Evolutionary conservation across 1,139 yeast genomes (phyloP).

Genomic region (Hanseniaspora sp.): DNA sequence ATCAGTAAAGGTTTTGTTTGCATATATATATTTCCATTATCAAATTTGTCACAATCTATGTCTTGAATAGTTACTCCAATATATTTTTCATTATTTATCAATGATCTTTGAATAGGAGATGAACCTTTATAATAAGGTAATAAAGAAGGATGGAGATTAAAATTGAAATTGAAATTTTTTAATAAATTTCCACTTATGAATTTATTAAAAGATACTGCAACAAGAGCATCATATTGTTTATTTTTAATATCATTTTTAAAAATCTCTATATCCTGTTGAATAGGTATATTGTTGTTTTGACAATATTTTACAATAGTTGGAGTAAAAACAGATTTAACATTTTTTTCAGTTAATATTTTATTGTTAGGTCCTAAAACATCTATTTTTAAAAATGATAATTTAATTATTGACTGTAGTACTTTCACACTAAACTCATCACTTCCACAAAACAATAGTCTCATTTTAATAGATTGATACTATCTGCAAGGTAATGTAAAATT

Average conservation of each 20-base stretch:
- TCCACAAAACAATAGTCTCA: slow-evolving; percentile 62
- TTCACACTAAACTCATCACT: slow-evolving; percentile 63
- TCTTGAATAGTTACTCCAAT: slow-evolving; percentile 91
- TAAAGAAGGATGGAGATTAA: slow-evolving; percentile 88
- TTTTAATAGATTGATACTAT: too few species aligned
- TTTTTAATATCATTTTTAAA: slow-evolving; percentile 22
- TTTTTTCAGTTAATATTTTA: slow-evolving; percentile 50
- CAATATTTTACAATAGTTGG: slow-evolving; percentile 37
- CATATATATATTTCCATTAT: slow-evolving; percentile 59
- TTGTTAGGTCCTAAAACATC: slow-evolving; percentile 26
- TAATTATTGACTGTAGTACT: slow-evolving; percentile 41
- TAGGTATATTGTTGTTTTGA: slow-evolving; percentile 45
- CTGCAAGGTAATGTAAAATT: too few species aligned
- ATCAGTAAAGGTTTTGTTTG: slow-evolving; percentile 45
- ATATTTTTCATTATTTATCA: slow-evolving; percentile 47
- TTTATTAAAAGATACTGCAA: slow-evolving; percentile 84
- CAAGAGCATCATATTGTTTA: slow-evolving; percentile 45
- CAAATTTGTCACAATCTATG: slow-evolving; percentile 77
- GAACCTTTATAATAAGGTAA: slow-evolving; percentile 79
- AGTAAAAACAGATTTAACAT: slow-evolving; percentile 65
- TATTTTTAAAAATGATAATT: slow-evolving; percentile 29
- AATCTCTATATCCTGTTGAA: slow-evolving; percentile 42
- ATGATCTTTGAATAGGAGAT: slow-evolving; percentile 75
- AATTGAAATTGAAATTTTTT: slow-evolving; percentile 35
- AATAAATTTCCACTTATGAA: slow-evolving; percentile 60